phyloP scores from a whole-genome alignment of 805 yeast genomes.

The Candida boleticola region DNA sequence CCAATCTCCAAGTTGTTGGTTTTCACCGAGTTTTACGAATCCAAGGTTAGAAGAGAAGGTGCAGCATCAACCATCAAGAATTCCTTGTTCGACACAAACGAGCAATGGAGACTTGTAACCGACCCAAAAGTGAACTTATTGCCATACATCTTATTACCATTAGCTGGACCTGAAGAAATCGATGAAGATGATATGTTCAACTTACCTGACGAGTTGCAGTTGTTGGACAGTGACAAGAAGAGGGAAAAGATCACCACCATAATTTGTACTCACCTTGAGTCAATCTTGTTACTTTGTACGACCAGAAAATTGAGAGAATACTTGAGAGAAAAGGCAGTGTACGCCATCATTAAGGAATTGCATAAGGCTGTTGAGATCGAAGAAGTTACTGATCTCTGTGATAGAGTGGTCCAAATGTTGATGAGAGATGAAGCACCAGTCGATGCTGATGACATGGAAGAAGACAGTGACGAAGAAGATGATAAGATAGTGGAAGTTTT shows the following conservation, averaged over 20 bases:
- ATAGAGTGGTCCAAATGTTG: constrained; percentile 81
- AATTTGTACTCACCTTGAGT: constrained; percentile 72
- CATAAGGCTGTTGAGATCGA: constrained; percentile 54
- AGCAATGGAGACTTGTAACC: constrained; percentile 58
- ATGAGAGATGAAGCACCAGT: constrained; percentile 83
- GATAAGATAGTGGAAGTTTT: constrained; percentile 54
- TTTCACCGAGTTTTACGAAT: constrained; percentile 78
- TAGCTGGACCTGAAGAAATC: constrained; percentile 73
- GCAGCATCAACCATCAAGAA: constrained; percentile 92
- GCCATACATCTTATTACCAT: constrained; percentile 79
- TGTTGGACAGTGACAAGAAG: constrained; percentile 68
- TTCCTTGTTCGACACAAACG: constrained; percentile 73
- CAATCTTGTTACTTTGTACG: constrained; percentile 75
- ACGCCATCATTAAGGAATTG: constrained; percentile 82
- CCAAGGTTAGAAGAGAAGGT: constrained; percentile 82
- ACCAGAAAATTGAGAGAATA: constrained; percentile 70
- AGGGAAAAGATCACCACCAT: constrained; percentile 73
- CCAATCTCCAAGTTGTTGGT: constrained; percentile 81
- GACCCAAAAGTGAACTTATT: constrained; percentile 69
- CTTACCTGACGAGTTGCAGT: constrained; percentile 85
- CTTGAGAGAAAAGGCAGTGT: constrained; percentile 78
- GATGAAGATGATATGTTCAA: constrained; percentile 82
- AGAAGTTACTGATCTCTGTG: constrained; percentile 65
- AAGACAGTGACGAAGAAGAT: constrained; percentile 50
- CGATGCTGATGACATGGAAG: constrained; percentile 28